phyloP scores from a whole-genome alignment of 805 yeast genomes.

The Wickerhamiella musiphila region DNA sequence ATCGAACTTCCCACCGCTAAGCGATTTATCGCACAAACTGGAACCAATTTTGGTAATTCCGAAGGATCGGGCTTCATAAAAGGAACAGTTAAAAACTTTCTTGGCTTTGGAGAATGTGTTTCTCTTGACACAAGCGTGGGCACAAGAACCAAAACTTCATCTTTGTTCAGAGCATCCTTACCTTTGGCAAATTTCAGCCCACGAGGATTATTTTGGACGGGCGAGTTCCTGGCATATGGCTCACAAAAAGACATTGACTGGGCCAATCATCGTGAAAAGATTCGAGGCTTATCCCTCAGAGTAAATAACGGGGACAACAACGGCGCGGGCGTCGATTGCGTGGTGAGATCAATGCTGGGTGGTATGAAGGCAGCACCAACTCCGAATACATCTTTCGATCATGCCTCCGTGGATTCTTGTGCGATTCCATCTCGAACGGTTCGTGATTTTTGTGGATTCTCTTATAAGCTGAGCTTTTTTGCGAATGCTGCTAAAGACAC shows the following conservation, averaged over 20 bases:
- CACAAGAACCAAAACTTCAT: slow-evolving; percentile 40
- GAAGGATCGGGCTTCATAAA: slow-evolving; percentile 90
- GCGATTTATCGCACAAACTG: slow-evolving; percentile 68
- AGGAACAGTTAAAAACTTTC: slow-evolving; percentile 42
- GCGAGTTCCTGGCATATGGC: slow-evolving; percentile 34
- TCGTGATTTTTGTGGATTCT: slow-evolving; percentile 44
- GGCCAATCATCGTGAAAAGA: slow-evolving; percentile 36
- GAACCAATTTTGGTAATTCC: slow-evolving; percentile 90
- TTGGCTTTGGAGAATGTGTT: slow-evolving; percentile 54
- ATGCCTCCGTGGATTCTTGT: slow-evolving; percentile 27
- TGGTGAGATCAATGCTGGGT: slow-evolving; percentile 40
- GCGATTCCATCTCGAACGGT: no score
- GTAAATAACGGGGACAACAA: slow-evolving; percentile 24
- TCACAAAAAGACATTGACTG: slow-evolving; percentile 34
- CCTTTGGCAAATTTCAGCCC: slow-evolving; percentile 31
- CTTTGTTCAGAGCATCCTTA: slow-evolving; percentile 32
- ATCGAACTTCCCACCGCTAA: slow-evolving; percentile 27
- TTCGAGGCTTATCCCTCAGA: slow-evolving; percentile 29
- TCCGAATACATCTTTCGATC: no score
- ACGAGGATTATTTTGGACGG: slow-evolving; percentile 29
- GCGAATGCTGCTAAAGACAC: slow-evolving; percentile 29
- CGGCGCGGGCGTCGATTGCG: slow-evolving; percentile 41
- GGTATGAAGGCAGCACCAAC: no score
- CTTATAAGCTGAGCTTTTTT: slow-evolving; percentile 37
- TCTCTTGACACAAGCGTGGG: slow-evolving; percentile 41